Conservation (phyloP, 2,329 filamentous ascomycete genomes). For the Colletotrichum coccodes region DNA sequence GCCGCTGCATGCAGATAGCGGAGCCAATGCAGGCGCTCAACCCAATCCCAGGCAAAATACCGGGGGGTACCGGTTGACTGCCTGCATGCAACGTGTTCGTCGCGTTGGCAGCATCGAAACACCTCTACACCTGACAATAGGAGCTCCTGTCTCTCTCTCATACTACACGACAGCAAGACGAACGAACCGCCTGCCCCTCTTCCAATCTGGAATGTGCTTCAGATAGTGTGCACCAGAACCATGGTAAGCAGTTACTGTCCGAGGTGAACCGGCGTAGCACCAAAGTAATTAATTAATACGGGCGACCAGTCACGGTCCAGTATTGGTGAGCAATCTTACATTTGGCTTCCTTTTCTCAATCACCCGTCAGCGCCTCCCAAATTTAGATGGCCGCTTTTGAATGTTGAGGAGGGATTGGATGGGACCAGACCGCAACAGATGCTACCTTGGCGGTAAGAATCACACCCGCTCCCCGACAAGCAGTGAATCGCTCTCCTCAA, state of each 20-base stretch:
- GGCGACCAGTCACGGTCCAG: slow-evolving; percentile 22
- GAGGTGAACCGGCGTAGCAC: background rate
- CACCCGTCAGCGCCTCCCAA: slow-evolving; percentile 22
- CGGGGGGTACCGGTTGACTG: slow-evolving; percentile 9
- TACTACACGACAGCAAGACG: background rate
- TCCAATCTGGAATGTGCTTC: background rate
- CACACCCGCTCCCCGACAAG: background rate
- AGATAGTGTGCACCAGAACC: background rate
- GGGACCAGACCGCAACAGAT: background rate
- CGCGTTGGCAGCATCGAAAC: background rate
- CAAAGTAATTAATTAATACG: slow-evolving; percentile 1
- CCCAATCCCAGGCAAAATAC: background rate
- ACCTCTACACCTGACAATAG: background rate
- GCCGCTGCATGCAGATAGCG: slow-evolving; percentile 27
- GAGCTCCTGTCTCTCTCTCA: background rate
- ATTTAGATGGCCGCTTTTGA: slow-evolving; percentile 12
- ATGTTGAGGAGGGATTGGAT: background rate
- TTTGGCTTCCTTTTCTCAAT: background rate
- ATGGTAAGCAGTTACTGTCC: background rate
- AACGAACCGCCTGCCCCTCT: background rate
- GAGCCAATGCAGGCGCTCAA: background rate
- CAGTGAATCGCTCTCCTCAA: background rate
- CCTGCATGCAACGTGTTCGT: slow-evolving; percentile 26
- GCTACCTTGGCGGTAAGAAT: background rate
- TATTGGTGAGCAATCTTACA: slow-evolving; percentile 20